Conservation (phyloP, 2,329 filamentous ascomycete species). For the Diaporthe amygdali region DNA sequence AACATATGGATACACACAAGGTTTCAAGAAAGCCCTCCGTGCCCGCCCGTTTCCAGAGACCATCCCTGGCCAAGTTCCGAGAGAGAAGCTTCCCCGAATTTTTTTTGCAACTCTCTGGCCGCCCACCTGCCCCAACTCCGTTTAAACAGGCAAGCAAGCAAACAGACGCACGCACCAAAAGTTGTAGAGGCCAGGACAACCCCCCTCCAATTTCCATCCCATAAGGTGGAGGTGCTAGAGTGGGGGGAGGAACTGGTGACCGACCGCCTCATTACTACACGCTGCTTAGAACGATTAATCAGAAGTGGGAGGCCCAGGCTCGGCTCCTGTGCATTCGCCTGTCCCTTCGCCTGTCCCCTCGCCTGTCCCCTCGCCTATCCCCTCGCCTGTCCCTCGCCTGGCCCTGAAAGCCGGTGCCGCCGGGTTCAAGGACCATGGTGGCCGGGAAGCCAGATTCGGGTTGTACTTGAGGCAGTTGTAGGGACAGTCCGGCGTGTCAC, state of each 20-base stretch:
- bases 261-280: constrained; percentile 8
- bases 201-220: not conserved
- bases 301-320: too few relatives aligned
- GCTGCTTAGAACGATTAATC: not conserved
- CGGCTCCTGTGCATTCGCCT: too few relatives aligned
- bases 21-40: not conserved
- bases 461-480: not conserved
- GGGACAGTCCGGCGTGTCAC: not conserved
- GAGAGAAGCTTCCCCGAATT: not conserved
- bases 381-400: not conserved
- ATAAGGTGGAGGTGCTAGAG: not conserved
- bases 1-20: not conserved
- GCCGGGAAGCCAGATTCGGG: not conserved
- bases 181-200: not conserved
- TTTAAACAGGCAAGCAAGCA: constrained; percentile 9
- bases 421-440: not conserved
- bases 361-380: too few relatives aligned
- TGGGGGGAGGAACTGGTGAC: not conserved
- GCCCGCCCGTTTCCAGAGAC: not conserved
- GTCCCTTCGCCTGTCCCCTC: too few relatives aligned
- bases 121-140: not conserved
- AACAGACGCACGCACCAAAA: not conserved
- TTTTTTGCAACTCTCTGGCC: not conserved
- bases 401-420: not conserved
- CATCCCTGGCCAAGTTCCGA: not conserved